These are phyloP conservation scores for Venturia aucupariae DNA, from an alignment of 2,329 filamentous ascomycete species.

Conservation along the genomic window DNA sequence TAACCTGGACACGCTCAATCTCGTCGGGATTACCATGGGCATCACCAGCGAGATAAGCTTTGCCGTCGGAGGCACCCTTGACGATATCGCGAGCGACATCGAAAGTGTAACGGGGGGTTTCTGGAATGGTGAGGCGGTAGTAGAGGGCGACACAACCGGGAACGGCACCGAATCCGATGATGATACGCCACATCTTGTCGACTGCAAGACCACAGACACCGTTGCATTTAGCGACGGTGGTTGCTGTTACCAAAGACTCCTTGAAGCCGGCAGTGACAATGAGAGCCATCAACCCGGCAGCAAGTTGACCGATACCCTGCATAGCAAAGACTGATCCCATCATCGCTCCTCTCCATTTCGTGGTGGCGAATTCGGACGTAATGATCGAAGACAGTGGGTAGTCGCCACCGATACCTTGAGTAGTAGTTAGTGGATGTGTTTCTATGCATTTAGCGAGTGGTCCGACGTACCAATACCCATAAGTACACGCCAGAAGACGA, in stretches of 20 bases:
- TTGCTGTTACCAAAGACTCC: conserved; percentile 46
- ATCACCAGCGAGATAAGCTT: conserved; percentile 10
- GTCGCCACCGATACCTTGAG: conserved; percentile 50
- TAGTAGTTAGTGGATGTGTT: not conserved
- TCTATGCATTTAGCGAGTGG: not conserved
- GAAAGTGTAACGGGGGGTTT: conserved; percentile 82
- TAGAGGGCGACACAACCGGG: conserved; percentile 75
- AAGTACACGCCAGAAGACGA: conserved; percentile 32
- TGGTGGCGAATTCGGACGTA: conserved; percentile 78
- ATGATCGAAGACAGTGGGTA: conserved; percentile 78
- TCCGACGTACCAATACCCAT: conserved; percentile 23
- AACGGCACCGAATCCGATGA: conserved; percentile 74
- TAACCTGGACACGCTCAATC: conserved; percentile 11
- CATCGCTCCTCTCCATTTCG: conserved; percentile 78
- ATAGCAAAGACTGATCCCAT: conserved; percentile 81
- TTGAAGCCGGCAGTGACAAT: conserved; percentile 67
- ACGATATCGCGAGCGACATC: conserved; percentile 63
- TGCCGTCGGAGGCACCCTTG: conserved; percentile 13
- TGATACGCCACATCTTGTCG: conserved; percentile 79
- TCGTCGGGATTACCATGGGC: conserved; percentile 13
- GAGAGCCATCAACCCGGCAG: conserved; percentile 64
- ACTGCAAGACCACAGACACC: conserved; percentile 59
- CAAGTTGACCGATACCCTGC: conserved; percentile 76
- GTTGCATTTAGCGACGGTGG: conserved; percentile 48
- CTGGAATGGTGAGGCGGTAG: conserved; percentile 78